Evolutionary conservation across 345 rosid species (phyloP).

Genomic region (Moringa oleifera): DNA sequence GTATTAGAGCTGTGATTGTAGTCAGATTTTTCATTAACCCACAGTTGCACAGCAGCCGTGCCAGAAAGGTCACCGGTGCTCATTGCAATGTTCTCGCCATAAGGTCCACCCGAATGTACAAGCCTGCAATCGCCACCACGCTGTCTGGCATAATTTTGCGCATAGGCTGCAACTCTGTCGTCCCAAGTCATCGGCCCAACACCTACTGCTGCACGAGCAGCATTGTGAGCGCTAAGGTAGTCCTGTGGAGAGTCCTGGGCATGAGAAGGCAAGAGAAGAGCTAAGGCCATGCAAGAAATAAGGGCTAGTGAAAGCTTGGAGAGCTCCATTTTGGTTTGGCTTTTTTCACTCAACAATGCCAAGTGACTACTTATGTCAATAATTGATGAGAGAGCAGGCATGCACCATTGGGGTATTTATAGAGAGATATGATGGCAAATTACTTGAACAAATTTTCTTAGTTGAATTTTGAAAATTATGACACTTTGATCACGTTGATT

Average conservation of each 20-base stretch:
- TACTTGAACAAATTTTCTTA: too few species aligned
- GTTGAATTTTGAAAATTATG: too few species aligned
- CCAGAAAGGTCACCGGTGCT: slow-evolving; percentile 34
- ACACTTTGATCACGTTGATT: too few species aligned
- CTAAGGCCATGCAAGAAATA: not conserved
- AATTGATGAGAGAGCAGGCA: too few species aligned
- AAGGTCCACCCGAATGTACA: slow-evolving; percentile 42
- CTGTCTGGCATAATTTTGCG: slow-evolving; percentile 28
- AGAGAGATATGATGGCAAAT: too few species aligned
- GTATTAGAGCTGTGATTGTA: slow-evolving; percentile 43
- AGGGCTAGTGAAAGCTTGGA: not conserved
- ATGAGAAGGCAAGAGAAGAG: not conserved
- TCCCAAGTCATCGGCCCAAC: slow-evolving; percentile 46
- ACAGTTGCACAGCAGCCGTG: slow-evolving; percentile 38
- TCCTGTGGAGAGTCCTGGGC: slow-evolving; percentile 31
- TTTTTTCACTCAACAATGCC: too few species aligned
- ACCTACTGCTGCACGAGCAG: slow-evolving; percentile 32
- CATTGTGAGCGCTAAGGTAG: slow-evolving; percentile 37
- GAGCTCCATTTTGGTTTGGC: too few species aligned
- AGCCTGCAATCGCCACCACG: slow-evolving; percentile 33
- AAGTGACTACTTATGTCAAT: too few species aligned
- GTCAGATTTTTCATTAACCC: slow-evolving; percentile 42
- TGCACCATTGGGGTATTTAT: too few species aligned
- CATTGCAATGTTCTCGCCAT: slow-evolving; percentile 48
- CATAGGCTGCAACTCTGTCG: slow-evolving; percentile 33